Evolutionary conservation across 2,329 filamentous ascomycete genomes (phyloP).

Genomic region (Fusarium globosum): DNA sequence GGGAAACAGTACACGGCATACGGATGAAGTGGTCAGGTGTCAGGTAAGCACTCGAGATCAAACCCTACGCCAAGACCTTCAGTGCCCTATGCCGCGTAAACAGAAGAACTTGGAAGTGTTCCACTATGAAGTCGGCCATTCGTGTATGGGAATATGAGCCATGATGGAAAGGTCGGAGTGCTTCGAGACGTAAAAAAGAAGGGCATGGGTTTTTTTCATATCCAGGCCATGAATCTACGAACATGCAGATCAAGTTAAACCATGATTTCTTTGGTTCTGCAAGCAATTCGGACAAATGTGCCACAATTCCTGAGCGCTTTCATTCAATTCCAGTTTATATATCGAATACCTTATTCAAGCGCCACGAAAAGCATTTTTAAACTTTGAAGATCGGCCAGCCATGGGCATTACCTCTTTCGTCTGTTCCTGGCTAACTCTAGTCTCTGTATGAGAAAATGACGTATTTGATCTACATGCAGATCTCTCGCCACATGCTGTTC

Average conservation of each 20-base stretch:
- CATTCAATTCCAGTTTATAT: neutral
- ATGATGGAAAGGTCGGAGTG: neutral
- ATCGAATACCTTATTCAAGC: accelerated
- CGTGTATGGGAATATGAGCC: neutral
- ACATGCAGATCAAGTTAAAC: neutral
- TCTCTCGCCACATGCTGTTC: neutral
- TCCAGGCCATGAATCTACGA: too few relatives aligned
- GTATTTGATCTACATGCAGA: neutral
- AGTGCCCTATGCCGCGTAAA: accelerated
- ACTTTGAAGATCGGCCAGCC: neutral
- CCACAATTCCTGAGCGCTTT: neutral
- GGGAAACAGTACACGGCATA: too few relatives aligned
- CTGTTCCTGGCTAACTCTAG: neutral
- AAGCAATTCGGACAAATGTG: neutral
- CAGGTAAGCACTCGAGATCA: neutral
- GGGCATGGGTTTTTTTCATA: neutral
- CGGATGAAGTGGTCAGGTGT: neutral
- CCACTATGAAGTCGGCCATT: accelerated
- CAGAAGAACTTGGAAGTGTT: neutral
- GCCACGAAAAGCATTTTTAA: neutral
- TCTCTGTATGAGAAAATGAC: neutral
- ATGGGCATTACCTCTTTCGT: neutral
- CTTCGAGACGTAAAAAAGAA: neutral
- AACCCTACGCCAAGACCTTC: neutral
- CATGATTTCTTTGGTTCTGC: neutral